These are phyloP conservation scores for Penicillium arizonense DNA, from an alignment of 495 filamentous ascomycete genomes.

Conservation along the genomic window DNA sequence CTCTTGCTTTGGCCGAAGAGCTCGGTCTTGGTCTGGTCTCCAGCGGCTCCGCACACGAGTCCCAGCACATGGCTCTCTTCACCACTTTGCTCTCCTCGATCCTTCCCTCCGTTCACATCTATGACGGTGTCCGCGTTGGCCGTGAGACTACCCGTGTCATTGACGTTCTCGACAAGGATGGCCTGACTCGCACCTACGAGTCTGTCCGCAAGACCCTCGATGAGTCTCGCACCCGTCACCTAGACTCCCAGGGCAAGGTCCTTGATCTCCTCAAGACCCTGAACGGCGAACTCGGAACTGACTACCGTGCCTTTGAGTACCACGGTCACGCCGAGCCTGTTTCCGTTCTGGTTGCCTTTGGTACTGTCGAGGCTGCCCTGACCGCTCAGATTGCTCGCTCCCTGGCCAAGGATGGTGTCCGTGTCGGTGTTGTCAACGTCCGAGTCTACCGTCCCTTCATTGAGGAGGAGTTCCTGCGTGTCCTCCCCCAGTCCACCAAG, in stretches of 20 bases:
- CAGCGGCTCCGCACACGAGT: slow-evolving; percentile 82
- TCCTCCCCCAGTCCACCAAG: slow-evolving; percentile 70
- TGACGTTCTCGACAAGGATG: slow-evolving; percentile 73
- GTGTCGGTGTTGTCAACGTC: slow-evolving; percentile 85
- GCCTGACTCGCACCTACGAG: slow-evolving; percentile 69
- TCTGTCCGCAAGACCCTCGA: slow-evolving; percentile 61
- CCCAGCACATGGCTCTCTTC: slow-evolving; percentile 93
- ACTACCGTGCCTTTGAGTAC: slow-evolving; percentile 93
- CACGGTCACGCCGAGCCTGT: slow-evolving; percentile 76
- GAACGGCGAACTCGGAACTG: slow-evolving; percentile 90
- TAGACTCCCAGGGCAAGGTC: slow-evolving; percentile 71
- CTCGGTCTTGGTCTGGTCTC: slow-evolving; percentile 83
- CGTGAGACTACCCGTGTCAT: slow-evolving; percentile 84
- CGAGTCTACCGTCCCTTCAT: slow-evolving; percentile 92
- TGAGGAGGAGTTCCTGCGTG: slow-evolving; percentile 85
- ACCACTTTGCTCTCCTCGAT: slow-evolving; percentile 78
- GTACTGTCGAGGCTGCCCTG: slow-evolving; percentile 83
- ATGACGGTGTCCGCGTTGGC: slow-evolving; percentile 84
- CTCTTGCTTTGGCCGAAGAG: slow-evolving; percentile 83
- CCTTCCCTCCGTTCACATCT: slow-evolving; percentile 84
- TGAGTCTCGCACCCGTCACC: slow-evolving; percentile 62
- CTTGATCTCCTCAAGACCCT: slow-evolving; percentile 72
- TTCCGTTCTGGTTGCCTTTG: slow-evolving; percentile 85
- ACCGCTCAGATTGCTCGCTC: slow-evolving; percentile 76
- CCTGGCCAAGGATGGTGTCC: slow-evolving; percentile 66